These are phyloP conservation scores for Oryza australiensis DNA, from an alignment of 176 grass and related monocot genomes.

Conservation along the genomic window DNA sequence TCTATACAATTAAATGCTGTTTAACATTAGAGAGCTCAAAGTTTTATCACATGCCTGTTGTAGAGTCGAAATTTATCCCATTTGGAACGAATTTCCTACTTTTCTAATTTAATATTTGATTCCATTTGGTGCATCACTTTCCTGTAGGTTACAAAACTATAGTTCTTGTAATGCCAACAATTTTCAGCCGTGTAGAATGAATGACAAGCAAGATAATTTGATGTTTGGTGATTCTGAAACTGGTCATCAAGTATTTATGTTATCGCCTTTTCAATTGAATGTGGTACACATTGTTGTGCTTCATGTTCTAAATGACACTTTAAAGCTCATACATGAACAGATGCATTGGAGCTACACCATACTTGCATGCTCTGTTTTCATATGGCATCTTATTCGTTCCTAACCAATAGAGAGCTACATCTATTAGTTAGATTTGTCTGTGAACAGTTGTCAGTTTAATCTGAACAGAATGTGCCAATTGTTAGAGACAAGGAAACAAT, in stretches of 20 bases:
- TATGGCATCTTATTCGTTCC: neutral
- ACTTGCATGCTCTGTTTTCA: neutral
- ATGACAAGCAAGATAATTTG: neutral
- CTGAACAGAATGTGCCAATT: neutral
- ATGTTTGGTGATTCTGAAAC: neutral
- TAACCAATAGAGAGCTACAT: neutral
- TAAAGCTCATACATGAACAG: neutral
- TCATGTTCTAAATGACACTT: neutral
- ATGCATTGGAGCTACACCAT: neutral
- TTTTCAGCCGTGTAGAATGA: neutral
- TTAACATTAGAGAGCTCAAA: neutral
- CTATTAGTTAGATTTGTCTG: neutral
- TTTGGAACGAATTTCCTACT: constrained; percentile 16
- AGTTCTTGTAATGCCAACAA: neutral
- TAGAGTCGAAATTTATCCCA: neutral
- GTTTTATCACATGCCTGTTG: constrained; percentile 4
- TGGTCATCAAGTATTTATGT: neutral
- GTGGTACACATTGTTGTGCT: neutral
- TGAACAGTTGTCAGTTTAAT: neutral
- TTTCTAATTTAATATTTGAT: constrained; percentile 6
- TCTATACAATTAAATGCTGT: constrained; percentile 24
- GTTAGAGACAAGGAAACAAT: neutral
- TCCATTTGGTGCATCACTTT: neutral
- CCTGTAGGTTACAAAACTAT: neutral
- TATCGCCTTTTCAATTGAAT: neutral